Evolutionary conservation across 352 stramenopile species (phyloP).

Genomic region (Achlya hypogyna): DNA sequence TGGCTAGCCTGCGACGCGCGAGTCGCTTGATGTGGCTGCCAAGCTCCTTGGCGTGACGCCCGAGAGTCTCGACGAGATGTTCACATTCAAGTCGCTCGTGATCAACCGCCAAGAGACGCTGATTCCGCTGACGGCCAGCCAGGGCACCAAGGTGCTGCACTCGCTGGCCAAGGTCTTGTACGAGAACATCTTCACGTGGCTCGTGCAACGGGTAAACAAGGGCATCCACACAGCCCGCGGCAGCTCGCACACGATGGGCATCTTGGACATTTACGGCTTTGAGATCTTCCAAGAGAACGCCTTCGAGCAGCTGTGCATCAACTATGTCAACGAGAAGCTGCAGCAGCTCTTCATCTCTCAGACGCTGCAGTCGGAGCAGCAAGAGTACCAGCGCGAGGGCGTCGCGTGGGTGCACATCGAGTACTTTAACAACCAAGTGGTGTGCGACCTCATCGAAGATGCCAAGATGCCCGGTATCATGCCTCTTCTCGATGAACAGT

Average conservation of each 20-base stretch:
- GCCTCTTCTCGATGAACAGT: slow-evolving; percentile 77
- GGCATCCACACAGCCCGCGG: slow-evolving; percentile 50
- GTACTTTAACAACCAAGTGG: slow-evolving; percentile 91
- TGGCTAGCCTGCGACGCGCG: slow-evolving; percentile 33
- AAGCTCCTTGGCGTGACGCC: slow-evolving; percentile 54
- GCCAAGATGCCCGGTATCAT: slow-evolving; percentile 67
- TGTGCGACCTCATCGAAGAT: slow-evolving; percentile 77
- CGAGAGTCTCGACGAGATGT: slow-evolving; percentile 50
- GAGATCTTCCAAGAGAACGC: slow-evolving; percentile 92
- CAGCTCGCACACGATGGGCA: slow-evolving; percentile 59
- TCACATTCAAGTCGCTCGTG: slow-evolving; percentile 71
- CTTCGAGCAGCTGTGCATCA: slow-evolving; percentile 95
- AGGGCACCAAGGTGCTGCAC: slow-evolving; percentile 48
- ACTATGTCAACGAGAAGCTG: slow-evolving; percentile 92
- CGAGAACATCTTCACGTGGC: slow-evolving; percentile 86
- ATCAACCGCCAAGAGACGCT: slow-evolving; percentile 74
- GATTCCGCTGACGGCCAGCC: slow-evolving; percentile 38
- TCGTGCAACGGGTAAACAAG: slow-evolving; percentile 79
- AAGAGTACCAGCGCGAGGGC: slow-evolving; percentile 93
- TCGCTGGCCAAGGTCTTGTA: slow-evolving; percentile 82
- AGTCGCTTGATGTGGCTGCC: slow-evolving; percentile 49
- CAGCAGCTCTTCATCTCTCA: slow-evolving; percentile 91
- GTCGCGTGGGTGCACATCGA: slow-evolving; percentile 86
- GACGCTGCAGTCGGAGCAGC: slow-evolving; percentile 83
- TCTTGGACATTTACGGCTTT: slow-evolving; percentile 97